Percentiles rank a stretch among this genome's conserved stretches.
Conservation (phyloP, 208 protist genomes). For the Leptomonas pyrrhocoris region DNA sequence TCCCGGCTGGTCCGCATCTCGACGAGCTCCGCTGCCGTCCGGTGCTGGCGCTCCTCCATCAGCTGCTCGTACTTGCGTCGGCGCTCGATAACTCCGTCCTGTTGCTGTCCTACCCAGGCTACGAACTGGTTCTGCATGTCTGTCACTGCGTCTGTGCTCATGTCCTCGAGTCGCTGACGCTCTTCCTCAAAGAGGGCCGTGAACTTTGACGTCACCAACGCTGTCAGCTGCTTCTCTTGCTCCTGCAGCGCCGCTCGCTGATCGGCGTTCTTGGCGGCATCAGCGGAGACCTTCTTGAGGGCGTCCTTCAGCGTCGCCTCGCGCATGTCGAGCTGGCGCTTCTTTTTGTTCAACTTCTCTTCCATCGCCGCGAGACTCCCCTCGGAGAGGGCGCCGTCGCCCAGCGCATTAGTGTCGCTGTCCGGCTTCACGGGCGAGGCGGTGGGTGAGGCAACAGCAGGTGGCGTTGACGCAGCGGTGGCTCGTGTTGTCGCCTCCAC, state of each 20-base stretch:
- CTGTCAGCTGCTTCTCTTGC: slow-evolving; percentile 35
- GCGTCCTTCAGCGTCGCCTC: slow-evolving; percentile 70
- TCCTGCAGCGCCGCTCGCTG: slow-evolving; percentile 54
- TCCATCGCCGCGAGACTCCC: slow-evolving; percentile 13
- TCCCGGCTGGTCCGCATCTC: slow-evolving; percentile 21
- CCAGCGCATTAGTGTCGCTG: background rate
- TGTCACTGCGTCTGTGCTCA: slow-evolving; percentile 31
- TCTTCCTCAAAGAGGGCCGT: slow-evolving; percentile 47
- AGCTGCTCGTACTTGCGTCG: slow-evolving; percentile 25
- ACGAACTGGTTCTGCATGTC: slow-evolving; percentile 26
- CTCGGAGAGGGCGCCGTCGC: background rate
- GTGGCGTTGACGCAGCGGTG: background rate
- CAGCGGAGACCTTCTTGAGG: slow-evolving; percentile 60
- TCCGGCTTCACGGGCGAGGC: slow-evolving; percentile 5
- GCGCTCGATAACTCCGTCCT: slow-evolving; percentile 13
- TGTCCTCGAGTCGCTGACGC: slow-evolving; percentile 32
- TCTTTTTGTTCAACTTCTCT: slow-evolving; percentile 37
- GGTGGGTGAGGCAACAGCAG: background rate
- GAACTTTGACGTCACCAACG: slow-evolving; percentile 30
- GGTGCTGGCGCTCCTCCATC: slow-evolving; percentile 31
- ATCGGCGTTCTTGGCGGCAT: slow-evolving; percentile 47
- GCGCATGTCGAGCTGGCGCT: slow-evolving; percentile 52
- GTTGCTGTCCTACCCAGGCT: slow-evolving; percentile 25
- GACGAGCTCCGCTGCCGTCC: slow-evolving; percentile 11
- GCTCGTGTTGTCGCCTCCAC: slow-evolving; percentile 11